A percentile compares a stretch with the other conserved stretches of the same genome.
These are phyloP conservation scores for Endoconidiophora laricicola DNA, from an alignment of 2,329 filamentous ascomycete species.

Conservation along the genomic window DNA sequence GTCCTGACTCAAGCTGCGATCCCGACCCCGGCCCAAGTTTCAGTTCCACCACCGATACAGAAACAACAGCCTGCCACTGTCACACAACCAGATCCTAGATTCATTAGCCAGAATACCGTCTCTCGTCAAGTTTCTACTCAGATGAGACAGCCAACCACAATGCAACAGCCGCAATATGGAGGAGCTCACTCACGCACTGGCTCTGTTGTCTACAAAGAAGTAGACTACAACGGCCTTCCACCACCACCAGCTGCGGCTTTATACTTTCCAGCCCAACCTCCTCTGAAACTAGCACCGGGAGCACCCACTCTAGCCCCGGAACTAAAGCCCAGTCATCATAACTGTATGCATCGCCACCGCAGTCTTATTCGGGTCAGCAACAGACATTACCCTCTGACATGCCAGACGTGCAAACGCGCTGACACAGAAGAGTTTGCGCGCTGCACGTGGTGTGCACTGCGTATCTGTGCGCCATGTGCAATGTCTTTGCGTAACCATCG, in stretches of 20 bases:
- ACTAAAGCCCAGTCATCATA: conserved; percentile 27
- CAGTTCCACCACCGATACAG: no score
- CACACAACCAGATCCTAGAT: no score
- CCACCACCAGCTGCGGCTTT: conserved; percentile 22
- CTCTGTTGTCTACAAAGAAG: conserved; percentile 24
- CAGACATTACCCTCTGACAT: conserved; percentile 32
- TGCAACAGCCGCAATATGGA: neutral
- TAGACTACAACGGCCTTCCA: conserved; percentile 19
- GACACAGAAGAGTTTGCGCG: conserved; percentile 27
- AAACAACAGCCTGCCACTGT: no score
- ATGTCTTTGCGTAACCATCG: conserved; percentile 25
- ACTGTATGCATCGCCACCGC: conserved; percentile 32
- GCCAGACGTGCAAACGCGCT: conserved; percentile 29
- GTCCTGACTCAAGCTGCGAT: neutral
- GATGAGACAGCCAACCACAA: conserved; percentile 6
- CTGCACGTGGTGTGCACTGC: conserved; percentile 34
- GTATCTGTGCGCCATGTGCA: conserved; percentile 33
- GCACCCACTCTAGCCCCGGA: conserved; percentile 25
- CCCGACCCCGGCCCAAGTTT: conserved; percentile 1
- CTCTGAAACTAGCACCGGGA: conserved; percentile 14
- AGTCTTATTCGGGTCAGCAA: conserved; percentile 33
- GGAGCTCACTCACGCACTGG: neutral
- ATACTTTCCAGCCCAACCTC: conserved; percentile 21
- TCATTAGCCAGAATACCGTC: no score
- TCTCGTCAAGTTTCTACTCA: conserved; percentile 1